Evolutionary conservation across 2,329 filamentous ascomycete species (phyloP), one percentile per base, ranked within the genome.

Genomic region (Dichotomopilus funicola): DNA sequence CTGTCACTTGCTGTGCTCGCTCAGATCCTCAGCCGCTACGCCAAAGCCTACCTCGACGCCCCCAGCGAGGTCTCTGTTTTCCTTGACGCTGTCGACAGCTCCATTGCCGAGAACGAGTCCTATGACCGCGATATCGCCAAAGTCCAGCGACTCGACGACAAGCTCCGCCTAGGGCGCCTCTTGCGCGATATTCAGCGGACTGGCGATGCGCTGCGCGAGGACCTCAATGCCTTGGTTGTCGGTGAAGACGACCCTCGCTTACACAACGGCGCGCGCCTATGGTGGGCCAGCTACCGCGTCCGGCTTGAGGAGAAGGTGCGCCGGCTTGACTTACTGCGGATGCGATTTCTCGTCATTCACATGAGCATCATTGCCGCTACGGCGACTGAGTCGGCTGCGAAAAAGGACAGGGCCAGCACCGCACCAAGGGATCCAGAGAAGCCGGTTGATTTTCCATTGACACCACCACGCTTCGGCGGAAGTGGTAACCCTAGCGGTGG

Each of bases 311-410:
- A 82, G 61, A 76, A 79, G 51, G 72, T 85, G 53, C 75, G 79
- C 54, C 73, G 81, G 47, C 71, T 86, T 42, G 83, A 86, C 62
- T 68, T 85, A 63, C 67, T 86, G 65, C 76, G 82, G 65, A 84
- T 83, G 80, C 78, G 82, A 58, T 85, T 86, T 65, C 70, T 86
- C 36, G 80, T 85, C 38, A 75, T 83, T 40, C 84, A 83, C 67
- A 80, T 86, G 79, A 79, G 81, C 60, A 76, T 83, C 58, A 74
- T 85, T 52, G 72, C 77, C 10, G 68, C 71, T 9, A 54, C 67
- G 56, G 52, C 68, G 60, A 54, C 68, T 4, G 68, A 65, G 36
- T 68, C 71, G 40, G 65, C 67, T 7, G 71, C 75, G 58, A 73
- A 72, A 64, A 65, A 64, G 35, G 62, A 68, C 42, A 51, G 19